Conservation (phyloP, 805 yeast genomes). For the Metschnikowia cerradonensis region DNA sequence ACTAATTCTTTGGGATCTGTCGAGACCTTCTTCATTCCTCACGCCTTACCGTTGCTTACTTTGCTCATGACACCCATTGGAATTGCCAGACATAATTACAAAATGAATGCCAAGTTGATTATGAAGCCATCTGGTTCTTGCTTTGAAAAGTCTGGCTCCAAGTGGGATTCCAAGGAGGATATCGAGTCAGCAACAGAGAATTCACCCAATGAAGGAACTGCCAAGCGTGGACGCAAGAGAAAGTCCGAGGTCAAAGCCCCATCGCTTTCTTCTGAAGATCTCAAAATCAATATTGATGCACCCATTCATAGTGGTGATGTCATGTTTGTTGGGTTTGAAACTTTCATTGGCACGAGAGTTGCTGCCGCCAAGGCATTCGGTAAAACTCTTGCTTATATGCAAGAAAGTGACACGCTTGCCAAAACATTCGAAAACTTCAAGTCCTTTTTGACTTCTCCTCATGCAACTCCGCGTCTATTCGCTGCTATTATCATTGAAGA, state of each 20-base stretch:
- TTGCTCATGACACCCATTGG: slow-evolving; percentile 93
- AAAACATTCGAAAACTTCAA: slow-evolving; percentile 37
- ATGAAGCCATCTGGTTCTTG: slow-evolving; percentile 72
- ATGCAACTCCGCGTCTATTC: slow-evolving; percentile 77
- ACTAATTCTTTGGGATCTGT: slow-evolving; percentile 30
- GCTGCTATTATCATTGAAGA: slow-evolving; percentile 69
- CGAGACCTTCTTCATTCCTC: slow-evolving; percentile 52
- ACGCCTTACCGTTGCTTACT: slow-evolving; percentile 56
- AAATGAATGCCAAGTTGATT: slow-evolving; percentile 71
- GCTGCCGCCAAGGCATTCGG: slow-evolving; percentile 79
- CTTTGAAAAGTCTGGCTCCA: slow-evolving; percentile 14
- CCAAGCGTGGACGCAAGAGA: slow-evolving; percentile 46
- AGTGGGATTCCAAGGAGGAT: slow-evolving; percentile 10
- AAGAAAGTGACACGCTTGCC: slow-evolving; percentile 33
- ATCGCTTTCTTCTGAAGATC: slow-evolving; percentile 53
- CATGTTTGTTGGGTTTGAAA: slow-evolving; percentile 72
- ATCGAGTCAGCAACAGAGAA: slow-evolving; percentile 7
- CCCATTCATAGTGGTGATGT: slow-evolving; percentile 92
- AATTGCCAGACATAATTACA: slow-evolving; percentile 79
- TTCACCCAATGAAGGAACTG: slow-evolving; percentile 15
- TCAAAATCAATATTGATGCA: slow-evolving; percentile 82
- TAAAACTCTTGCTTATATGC: slow-evolving; percentile 49
- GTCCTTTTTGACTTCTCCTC: slow-evolving; percentile 51
- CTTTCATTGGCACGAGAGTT: slow-evolving; percentile 69
- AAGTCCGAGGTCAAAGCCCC: slow-evolving; percentile 26